Conservation (phyloP, 257 asterid genomes). For the Nyctanthes arbortristis region DNA sequence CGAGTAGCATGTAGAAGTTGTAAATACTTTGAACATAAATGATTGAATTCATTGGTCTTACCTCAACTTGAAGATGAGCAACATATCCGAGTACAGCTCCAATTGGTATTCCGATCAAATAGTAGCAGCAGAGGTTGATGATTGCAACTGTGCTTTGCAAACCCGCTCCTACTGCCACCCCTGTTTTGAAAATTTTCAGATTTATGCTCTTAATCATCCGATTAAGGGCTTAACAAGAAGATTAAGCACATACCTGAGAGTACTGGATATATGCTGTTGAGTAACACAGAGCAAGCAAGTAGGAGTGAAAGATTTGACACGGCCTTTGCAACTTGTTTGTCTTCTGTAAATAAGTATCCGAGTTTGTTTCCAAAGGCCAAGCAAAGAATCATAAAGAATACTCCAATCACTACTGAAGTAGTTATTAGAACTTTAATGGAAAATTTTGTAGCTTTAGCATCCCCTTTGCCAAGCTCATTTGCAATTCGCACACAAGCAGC, state of each 20-base stretch:
- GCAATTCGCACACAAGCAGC: constrained; percentile 76
- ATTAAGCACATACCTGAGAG: constrained; percentile 49
- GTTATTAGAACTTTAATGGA: constrained; percentile 45
- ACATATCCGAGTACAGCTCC: constrained; percentile 56
- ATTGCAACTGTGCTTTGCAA: constrained; percentile 59
- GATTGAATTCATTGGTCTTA: constrained; percentile 12
- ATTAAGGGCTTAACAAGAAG: neutral
- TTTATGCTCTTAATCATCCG: neutral
- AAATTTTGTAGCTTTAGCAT: constrained; percentile 51
- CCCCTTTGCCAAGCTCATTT: constrained; percentile 76
- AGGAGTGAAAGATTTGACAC: constrained; percentile 49
- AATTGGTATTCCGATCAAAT: constrained; percentile 54
- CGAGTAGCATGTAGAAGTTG: neutral
- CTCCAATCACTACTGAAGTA: constrained; percentile 50
- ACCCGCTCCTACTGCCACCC: constrained; percentile 73
- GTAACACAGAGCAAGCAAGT: constrained; percentile 52
- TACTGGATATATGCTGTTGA: constrained; percentile 61
- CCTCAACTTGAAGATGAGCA: constrained; percentile 49
- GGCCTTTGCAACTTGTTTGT: constrained; percentile 36
- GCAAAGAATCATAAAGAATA: constrained; percentile 38
- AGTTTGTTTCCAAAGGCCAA: constrained; percentile 43
- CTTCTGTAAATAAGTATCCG: constrained; percentile 55
- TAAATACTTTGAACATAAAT: neutral
- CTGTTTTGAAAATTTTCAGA: constrained; percentile 26
- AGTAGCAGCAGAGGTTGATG: constrained; percentile 55